Evolutionary conservation across 1,139 yeast genomes (phyloP), one percentile per base, ranked within the genome.

Genomic region (Debaryomycetaceae sp.): DNA sequence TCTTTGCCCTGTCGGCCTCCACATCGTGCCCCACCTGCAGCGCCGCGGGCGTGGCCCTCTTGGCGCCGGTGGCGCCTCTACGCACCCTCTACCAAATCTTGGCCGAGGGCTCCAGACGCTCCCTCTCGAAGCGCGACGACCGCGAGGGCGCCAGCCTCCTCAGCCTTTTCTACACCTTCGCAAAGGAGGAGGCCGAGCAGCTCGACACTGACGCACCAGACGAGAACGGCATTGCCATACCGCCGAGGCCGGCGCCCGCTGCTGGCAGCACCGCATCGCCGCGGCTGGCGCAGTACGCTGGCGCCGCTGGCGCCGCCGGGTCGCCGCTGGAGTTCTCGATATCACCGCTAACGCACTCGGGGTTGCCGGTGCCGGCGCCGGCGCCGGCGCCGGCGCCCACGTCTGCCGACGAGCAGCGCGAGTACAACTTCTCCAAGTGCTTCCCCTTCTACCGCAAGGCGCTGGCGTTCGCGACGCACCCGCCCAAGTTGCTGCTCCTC

Each of bases 361-460:
- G n/a, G n/a, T n/a, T n/a, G n/a, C n/a, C n/a, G n/a, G n/a, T n/a
- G n/a, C n/a, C n/a, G n/a, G n/a, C n/a, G n/a, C n/a, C n/a, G n/a
- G n/a, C n/a, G n/a, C n/a, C n/a, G n/a, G n/a, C n/a, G n/a, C n/a
- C n/a, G n/a, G n/a, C n/a, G n/a, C n/a, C n/a, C n/a, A n/a, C n/a
- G n/a, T n/a, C n/a, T n/a, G n/a, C n/a, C n/a, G n/a, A n/a, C n/a
- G 71, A 69, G 41, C 61, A 61, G 28, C 71, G 73, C 38, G 94
- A 84, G 50, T 65, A 73, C 41, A 68, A 78, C 36, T 85, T 79
- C 53, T 77, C 80, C 12, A 81, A 79, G 45, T 84, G 93, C 44
- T 88, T 85, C 57, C 96, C 96, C 2, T 74, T 78, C 36, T 84
- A 83, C 51, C 64, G 95, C 35, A 80, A 81, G 46, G 65, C 78